Percentiles rank a stretch among this genome's conserved stretches.
These are phyloP conservation scores for Carpinus viminea DNA, from an alignment of 306 rosid species.

Conservation along the genomic window DNA sequence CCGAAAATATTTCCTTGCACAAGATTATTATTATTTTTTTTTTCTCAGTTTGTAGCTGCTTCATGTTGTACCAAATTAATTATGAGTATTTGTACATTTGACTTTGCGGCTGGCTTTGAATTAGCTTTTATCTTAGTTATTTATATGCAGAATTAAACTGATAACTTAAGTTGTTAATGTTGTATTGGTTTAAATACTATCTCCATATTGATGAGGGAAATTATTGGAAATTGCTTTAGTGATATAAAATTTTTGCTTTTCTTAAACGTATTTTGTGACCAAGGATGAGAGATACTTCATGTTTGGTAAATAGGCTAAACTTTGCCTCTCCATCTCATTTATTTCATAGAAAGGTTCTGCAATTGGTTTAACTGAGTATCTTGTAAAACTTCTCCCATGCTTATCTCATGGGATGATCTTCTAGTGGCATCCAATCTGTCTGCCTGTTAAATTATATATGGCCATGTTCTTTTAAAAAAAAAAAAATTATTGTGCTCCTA, in stretches of 20 bases:
- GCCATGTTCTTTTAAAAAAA: too few species aligned
- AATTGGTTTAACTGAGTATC: not conserved
- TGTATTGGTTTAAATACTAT: not conserved
- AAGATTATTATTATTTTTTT: constrained; percentile 30
- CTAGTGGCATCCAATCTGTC: not conserved
- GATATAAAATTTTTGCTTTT: not conserved
- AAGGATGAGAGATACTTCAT: not conserved
- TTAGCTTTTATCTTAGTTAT: not conserved
- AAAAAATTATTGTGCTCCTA: not conserved
- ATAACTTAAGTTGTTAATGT: not conserved
- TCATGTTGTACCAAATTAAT: constrained; percentile 21
- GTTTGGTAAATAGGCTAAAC: not conserved
- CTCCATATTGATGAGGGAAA: not conserved
- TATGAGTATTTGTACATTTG: not conserved
- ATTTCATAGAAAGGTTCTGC: not conserved
- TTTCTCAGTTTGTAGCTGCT: constrained; percentile 27
- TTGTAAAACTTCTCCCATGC: not conserved
- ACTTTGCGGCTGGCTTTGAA: not conserved
- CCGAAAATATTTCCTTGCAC: constrained; percentile 1
- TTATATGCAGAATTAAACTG: not conserved
- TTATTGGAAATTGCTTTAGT: not conserved
- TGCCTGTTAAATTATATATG: not conserved
- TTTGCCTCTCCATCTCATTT: not conserved
- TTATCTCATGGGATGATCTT: not conserved
- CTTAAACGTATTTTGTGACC: not conserved